Evolutionary conservation across 345 rosid species (phyloP).

Genomic region (Euphorbia peplus): DNA sequence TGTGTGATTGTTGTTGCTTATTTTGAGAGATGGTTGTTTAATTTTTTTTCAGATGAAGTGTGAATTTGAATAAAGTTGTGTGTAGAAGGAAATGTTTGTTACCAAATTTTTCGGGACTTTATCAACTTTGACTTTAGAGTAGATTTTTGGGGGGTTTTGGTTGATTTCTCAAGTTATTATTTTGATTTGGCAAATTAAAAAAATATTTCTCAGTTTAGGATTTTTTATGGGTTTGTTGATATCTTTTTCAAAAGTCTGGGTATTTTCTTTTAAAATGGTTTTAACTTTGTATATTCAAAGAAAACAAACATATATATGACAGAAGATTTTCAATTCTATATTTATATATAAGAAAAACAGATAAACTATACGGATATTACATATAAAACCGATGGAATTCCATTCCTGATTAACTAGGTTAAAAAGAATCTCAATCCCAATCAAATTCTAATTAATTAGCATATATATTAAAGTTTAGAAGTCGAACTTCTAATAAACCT

Average conservation of each 20-base stretch:
- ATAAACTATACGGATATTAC: too few relatives aligned
- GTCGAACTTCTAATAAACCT: too few relatives aligned
- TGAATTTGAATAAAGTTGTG: conserved; percentile 3
- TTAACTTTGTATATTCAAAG: not conserved
- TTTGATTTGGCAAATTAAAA: not conserved
- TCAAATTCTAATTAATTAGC: too few relatives aligned
- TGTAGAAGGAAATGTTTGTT: not conserved
- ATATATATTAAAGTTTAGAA: too few relatives aligned
- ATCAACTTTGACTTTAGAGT: not conserved
- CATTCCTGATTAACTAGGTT: too few relatives aligned
- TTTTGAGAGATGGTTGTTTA: not conserved
- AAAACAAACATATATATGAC: too few relatives aligned
- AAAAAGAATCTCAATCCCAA: too few relatives aligned
- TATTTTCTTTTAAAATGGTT: too few relatives aligned
- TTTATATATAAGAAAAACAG: too few relatives aligned
- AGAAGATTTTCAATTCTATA: too few relatives aligned
- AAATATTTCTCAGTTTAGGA: not conserved
- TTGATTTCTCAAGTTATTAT: not conserved
- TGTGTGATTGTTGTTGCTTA: not conserved
- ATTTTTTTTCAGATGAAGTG: too few relatives aligned
- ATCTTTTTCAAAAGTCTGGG: not conserved
- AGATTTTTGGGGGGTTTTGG: not conserved
- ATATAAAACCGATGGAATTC: too few relatives aligned
- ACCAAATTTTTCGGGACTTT: not conserved
- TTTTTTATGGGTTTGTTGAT: not conserved